Conservation (phyloP, 768 basidiomycete species). For the Chalciporus pseudorubinellus region DNA sequence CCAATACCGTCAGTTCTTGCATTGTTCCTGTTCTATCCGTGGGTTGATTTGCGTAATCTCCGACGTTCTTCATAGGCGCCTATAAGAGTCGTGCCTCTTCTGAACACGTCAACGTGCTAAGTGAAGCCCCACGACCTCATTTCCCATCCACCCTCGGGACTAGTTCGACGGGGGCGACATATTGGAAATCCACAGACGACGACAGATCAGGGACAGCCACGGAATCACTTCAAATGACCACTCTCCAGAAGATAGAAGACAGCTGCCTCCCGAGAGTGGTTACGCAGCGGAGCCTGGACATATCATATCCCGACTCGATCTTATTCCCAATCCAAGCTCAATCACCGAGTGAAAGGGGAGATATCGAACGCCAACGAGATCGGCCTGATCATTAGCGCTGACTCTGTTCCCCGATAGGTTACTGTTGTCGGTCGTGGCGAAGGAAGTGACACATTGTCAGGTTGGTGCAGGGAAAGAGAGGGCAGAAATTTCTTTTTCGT, state of each 20-base stretch:
- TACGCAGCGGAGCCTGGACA: not conserved
- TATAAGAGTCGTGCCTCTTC: not conserved
- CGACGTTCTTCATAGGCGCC: not conserved
- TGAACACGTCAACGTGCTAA: not conserved
- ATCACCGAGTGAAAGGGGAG: not conserved
- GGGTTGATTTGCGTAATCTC: not conserved
- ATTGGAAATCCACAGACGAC: not conserved
- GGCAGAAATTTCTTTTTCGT: too few species aligned
- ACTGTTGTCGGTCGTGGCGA: too few species aligned
- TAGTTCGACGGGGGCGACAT: not conserved
- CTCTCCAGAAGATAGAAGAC: too few species aligned
- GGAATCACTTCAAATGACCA: not conserved
- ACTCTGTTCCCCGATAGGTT: too few species aligned
- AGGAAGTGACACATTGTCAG: too few species aligned
- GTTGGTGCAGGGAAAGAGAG: too few species aligned
- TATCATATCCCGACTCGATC: not conserved
- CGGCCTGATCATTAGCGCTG: too few species aligned
- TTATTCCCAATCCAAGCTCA: not conserved
- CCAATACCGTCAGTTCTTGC: not conserved
- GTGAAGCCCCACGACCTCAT: not conserved
- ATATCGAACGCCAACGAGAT: not conserved
- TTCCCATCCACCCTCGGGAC: not conserved
- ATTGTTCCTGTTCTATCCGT: not conserved
- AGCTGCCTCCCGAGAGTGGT: not conserved
- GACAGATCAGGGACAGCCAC: not conserved